Percentiles rank a stretch among this genome's conserved stretches.
Conservation (phyloP, 371 early-diverging fungal genomes). For the Fennellomyces sp. region DNA sequence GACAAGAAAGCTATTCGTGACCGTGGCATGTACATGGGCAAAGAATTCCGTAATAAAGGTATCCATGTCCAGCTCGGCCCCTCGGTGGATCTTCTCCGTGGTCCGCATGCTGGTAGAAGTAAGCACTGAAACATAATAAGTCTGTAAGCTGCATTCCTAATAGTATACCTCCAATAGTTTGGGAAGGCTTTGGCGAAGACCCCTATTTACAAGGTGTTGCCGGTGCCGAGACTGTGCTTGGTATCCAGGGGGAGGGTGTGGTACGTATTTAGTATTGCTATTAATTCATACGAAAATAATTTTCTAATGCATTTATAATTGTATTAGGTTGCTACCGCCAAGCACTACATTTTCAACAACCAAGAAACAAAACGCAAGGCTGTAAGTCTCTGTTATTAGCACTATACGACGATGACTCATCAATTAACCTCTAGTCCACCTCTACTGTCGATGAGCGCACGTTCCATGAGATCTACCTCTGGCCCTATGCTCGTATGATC, state of each 20-base stretch:
- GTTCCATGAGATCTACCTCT: constrained; percentile 29
- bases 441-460: constrained; percentile 51
- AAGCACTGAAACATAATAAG: too few relatives aligned
- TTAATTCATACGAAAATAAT: constrained; percentile 5
- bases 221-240: constrained; percentile 21
- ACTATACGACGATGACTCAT: constrained; percentile 52
- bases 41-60: constrained; percentile 55
- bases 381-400: constrained; percentile 34
- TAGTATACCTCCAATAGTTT: too few relatives aligned
- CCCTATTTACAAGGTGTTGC: constrained; percentile 47
- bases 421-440: constrained; percentile 41
- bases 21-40: constrained; percentile 54
- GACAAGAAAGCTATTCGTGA: constrained; percentile 46
- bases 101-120: constrained; percentile 51
- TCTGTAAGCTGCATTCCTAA: too few relatives aligned
- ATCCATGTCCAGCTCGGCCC: constrained; percentile 37
- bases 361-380: constrained; percentile 47
- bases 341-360: constrained; percentile 55
- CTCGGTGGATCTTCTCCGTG: constrained; percentile 28
- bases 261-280: constrained; percentile 10
- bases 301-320: too few relatives aligned
- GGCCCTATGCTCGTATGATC: constrained; percentile 36
- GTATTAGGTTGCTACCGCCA: constrained; percentile 53
- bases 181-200: constrained; percentile 43
- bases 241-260: constrained; percentile 33